Percentiles rank a stretch among this genome's conserved stretches.
phyloP scores from a whole-genome alignment of 257 asterid species.

The Nicotiana otophora region DNA sequence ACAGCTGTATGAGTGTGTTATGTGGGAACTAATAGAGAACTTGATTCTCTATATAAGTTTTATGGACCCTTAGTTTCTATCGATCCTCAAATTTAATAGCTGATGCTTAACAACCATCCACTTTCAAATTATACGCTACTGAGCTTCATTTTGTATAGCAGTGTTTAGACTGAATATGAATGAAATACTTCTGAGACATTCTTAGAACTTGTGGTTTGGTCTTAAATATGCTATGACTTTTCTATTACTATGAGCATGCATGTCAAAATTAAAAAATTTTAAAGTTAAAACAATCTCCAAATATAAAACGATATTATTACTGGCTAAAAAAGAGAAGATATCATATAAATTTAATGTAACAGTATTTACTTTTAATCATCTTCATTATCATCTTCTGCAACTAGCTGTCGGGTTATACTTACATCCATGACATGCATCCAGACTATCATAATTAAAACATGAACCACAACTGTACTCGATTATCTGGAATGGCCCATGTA shows the following conservation, averaged over 20 bases:
- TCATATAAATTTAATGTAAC: too few species aligned
- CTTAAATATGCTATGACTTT: not conserved
- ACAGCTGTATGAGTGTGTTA: too few species aligned
- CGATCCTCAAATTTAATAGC: not conserved
- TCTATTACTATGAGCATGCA: too few species aligned
- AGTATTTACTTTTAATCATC: not conserved
- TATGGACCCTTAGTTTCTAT: too few species aligned
- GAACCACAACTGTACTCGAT: not conserved
- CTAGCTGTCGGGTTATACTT: not conserved
- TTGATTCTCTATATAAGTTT: too few species aligned
- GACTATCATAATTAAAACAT: not conserved
- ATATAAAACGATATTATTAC: too few species aligned
- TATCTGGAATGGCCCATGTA: not conserved
- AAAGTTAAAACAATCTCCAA: too few species aligned
- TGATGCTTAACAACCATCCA: not conserved
- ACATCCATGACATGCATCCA: too few species aligned
- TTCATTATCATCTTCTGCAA: not conserved
- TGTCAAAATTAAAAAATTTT: too few species aligned
- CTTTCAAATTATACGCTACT: not conserved
- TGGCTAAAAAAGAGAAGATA: too few species aligned
- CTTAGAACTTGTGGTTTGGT: not conserved
- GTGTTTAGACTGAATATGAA: not conserved
- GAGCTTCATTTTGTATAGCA: not conserved
- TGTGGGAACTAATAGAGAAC: too few species aligned
- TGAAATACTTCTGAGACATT: not conserved